Evolutionary conservation across 345 rosid species (phyloP), one percentile per base, ranked within the genome.

Genomic region (Aquilaria yunnanensis): DNA sequence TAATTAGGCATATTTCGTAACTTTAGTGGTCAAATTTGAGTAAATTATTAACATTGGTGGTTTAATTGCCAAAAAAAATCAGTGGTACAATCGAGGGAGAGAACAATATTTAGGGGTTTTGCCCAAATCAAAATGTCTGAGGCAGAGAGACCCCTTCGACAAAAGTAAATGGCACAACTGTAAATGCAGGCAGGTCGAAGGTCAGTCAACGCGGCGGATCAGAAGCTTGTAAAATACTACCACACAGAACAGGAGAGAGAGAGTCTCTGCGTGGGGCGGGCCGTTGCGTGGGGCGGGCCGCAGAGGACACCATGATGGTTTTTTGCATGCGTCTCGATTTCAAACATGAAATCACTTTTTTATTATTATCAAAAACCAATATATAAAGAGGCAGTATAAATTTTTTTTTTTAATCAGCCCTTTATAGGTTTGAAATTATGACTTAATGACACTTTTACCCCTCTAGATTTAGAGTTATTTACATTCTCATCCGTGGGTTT

Each of bases 271-370:
- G 48, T 76, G 72, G 88, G 79, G 90, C 74, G 85, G 83, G 86
- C 54, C 80, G 69, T n/a, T 62, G 64, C 77, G 48, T 76, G 72
- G 88, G 79, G 90, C 74, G 85, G 83, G 86, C 54, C 80, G 69
- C 69, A 76, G 83, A 81, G 85, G 83, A 83, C 94, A 77, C 74
- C 82, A 88, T 83, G 75, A 88, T 81, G 80, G 70, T 73, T 73
- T 71, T 65, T 78, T 80, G 97, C 97, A 91, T 83, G 97, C 97
- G 93, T 69, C 89, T 77, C 76, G 74, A 67, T 79, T 83, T 85
- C 74, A 71, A 83, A 80, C 81, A 84, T 75, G 72, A 74, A 75
- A 60, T 64, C 65, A 13, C 57, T 63, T 10, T 53, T 57, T 37
- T 37, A 0, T 7, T 37, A 23, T 23, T 23, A 23, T 23, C 23